These are phyloP conservation scores for Botrytis medusae DNA, from an alignment of 2,329 filamentous ascomycete species.

Conservation along the genomic window DNA sequence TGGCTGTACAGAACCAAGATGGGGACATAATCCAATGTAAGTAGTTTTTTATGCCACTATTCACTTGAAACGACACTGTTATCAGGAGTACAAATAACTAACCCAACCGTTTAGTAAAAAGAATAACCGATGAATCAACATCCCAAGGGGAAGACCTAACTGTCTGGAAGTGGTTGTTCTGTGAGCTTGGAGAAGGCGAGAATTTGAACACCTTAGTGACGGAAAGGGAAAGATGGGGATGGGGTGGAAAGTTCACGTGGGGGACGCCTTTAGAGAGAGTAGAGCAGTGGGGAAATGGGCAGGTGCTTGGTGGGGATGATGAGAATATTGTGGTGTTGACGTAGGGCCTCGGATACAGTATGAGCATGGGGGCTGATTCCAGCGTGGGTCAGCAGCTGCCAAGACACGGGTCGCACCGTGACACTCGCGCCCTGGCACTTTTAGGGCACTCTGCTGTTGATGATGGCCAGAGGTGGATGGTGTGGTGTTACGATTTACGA, in stretches of 20 bases:
- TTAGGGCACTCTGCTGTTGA: constrained; percentile 12
- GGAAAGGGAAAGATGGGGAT: background rate
- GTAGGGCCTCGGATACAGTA: background rate
- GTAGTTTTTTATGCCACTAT: background rate
- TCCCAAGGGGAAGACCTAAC: background rate
- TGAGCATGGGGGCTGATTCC: background rate
- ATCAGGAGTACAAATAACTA: background rate
- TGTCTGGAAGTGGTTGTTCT: constrained; percentile 7
- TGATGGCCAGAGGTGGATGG: background rate
- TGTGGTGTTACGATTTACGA: background rate
- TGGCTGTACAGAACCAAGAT: background rate
- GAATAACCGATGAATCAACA: background rate
- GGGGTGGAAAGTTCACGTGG: constrained; percentile 1
- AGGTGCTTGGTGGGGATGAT: background rate
- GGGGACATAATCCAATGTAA: constrained; percentile 1
- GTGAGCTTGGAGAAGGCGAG: background rate
- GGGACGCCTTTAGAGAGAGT: background rate
- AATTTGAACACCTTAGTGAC: background rate
- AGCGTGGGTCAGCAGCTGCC: background rate
- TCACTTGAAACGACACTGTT: background rate
- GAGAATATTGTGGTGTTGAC: background rate
- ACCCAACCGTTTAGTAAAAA: background rate
- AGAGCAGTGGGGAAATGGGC: background rate
- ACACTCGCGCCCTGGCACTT: background rate
- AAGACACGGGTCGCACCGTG: background rate